A percentile compares a stretch with the other conserved stretches of the same genome.
Conservation (phyloP, 352 stramenopile species). For the Thalassiosira sp. region DNA sequence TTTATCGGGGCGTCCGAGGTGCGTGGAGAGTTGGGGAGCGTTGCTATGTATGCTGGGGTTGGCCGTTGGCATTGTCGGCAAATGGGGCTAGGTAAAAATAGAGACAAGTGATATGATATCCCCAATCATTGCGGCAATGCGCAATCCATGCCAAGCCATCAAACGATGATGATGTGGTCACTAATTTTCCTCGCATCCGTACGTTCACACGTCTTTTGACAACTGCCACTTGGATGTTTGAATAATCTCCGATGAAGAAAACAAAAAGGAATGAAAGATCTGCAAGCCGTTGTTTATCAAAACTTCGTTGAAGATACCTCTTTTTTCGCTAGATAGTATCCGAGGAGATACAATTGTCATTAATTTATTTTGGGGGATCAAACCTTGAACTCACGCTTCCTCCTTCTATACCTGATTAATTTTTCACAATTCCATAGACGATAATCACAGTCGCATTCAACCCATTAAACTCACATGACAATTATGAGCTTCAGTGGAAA, state of each 20-base stretch:
- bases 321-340: slow-evolving; percentile 83
- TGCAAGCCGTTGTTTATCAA: slow-evolving; percentile 39
- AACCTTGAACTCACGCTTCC: background rate
- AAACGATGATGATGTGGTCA: too few species aligned
- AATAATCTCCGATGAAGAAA: slow-evolving; percentile 39
- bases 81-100: too few species aligned
- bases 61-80: too few species aligned
- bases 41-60: too few species aligned
- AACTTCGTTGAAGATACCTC: slow-evolving; percentile 51
- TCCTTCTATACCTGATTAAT: slow-evolving; percentile 20
- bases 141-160: too few species aligned
- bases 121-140: too few species aligned
- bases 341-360: too few species aligned
- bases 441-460: slow-evolving; percentile 77
- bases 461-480: slow-evolving; percentile 44
- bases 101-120: too few species aligned
- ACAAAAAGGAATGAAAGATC: slow-evolving; percentile 51
- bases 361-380: slow-evolving; percentile 7
- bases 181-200: background rate
- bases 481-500: slow-evolving; percentile 76
- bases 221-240: background rate
- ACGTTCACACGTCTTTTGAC: background rate
- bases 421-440: slow-evolving; percentile 45
- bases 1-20: slow-evolving; percentile 76
- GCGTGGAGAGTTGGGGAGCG: slow-evolving; percentile 18